A percentile compares a stretch with the other conserved stretches of the same genome.
Evolutionary conservation across 805 yeast species (phyloP).

Genomic region (Candida cerambycidarum): DNA sequence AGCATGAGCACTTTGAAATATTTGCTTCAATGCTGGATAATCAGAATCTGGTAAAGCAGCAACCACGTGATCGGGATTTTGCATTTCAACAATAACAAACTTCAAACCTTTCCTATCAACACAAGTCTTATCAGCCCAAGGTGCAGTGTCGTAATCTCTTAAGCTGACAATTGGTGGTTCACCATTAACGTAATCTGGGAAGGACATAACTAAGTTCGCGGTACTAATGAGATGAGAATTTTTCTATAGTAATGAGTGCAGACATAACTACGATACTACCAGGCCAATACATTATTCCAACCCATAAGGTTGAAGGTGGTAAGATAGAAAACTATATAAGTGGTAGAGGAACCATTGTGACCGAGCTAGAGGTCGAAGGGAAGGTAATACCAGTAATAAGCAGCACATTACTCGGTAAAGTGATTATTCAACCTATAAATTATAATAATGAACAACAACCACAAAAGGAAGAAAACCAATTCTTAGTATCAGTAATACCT

Average conservation of each 20-base stretch:
- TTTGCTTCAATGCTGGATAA: slow-evolving; percentile 37
- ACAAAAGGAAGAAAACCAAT: slow-evolving; percentile 15
- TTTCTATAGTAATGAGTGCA: background rate
- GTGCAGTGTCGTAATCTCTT: slow-evolving; percentile 48
- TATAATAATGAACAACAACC: background rate
- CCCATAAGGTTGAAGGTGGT: slow-evolving; percentile 32
- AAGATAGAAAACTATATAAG: slow-evolving; percentile 48
- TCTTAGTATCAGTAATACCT: slow-evolving; percentile 12
- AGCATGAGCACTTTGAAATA: slow-evolving; percentile 47
- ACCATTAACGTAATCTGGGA: slow-evolving; percentile 46
- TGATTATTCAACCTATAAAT: slow-evolving; percentile 28
- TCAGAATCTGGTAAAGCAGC: slow-evolving; percentile 42
- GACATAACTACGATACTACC: slow-evolving; percentile 43
- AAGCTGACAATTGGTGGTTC: slow-evolving; percentile 48
- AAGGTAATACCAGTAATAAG: slow-evolving; percentile 44
- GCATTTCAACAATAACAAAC: slow-evolving; percentile 48
- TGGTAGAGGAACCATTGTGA: slow-evolving; percentile 64
- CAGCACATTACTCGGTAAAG: slow-evolving; percentile 65
- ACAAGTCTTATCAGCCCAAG: slow-evolving; percentile 53
- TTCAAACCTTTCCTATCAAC: slow-evolving; percentile 35
- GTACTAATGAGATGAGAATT: slow-evolving; percentile 1
- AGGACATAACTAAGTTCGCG: slow-evolving; percentile 22
- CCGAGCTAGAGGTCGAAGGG: slow-evolving; percentile 40
- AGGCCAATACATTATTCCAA: slow-evolving; percentile 74
- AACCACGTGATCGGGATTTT: slow-evolving; percentile 42